Evolutionary conservation across 2,329 filamentous ascomycete species (phyloP).

Genomic region (Penicillium brasilianum): DNA sequence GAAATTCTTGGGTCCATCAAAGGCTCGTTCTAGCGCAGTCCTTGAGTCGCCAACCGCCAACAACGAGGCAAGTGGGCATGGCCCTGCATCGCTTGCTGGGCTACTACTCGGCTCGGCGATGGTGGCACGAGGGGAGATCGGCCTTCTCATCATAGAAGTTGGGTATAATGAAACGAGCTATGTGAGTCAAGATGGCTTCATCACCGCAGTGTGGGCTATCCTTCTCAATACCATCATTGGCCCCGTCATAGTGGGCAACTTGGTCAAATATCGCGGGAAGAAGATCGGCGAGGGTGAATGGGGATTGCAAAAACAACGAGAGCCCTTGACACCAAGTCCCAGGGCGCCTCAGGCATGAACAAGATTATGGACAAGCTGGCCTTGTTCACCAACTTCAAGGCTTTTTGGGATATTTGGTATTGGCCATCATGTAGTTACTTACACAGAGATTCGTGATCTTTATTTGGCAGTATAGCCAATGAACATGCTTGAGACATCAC

Average conservation of each 20-base stretch:
- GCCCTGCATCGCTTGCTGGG: conserved; percentile 28
- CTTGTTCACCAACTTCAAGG: neutral
- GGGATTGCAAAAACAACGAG: conserved; percentile 29
- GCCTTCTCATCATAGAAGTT: conserved; percentile 40
- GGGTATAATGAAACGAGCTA: conserved; percentile 38
- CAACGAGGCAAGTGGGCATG: conserved; percentile 10
- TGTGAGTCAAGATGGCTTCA: conserved; percentile 24
- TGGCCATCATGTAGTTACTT: neutral
- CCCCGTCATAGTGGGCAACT: conserved; percentile 34
- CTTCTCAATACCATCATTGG: conserved; percentile 41
- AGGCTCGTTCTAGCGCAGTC: neutral
- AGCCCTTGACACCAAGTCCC: neutral
- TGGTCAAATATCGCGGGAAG: conserved; percentile 32
- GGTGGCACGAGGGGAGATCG: conserved; percentile 42
- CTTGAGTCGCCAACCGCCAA: neutral
- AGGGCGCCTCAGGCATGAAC: neutral
- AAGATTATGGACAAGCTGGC: neutral
- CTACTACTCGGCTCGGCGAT: conserved; percentile 39
- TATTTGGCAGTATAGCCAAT: neutral
- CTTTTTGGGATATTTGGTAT: neutral
- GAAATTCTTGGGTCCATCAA: conserved; percentile 8
- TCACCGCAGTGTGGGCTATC: conserved; percentile 39
- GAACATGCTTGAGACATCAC: conserved; percentile 8
- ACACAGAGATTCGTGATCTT: neutral
- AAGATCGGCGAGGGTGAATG: conserved; percentile 33